These are phyloP conservation scores for Wickerhamiella domercqiae DNA, from an alignment of 805 yeast genomes.

Conservation along the genomic window DNA sequence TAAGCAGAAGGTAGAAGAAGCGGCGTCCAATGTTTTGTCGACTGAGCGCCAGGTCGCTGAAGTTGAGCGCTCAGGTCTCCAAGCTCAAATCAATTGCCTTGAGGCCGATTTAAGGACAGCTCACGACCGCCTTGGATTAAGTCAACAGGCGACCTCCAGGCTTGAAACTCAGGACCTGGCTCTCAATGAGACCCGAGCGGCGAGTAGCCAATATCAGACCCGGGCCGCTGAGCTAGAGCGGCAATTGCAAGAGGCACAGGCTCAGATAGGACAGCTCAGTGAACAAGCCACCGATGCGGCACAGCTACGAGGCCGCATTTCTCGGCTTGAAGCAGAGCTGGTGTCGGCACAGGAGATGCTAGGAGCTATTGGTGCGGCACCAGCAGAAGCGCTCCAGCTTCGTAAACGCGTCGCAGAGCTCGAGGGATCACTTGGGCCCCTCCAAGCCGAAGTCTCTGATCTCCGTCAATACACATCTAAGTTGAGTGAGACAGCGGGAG, in stretches of 20 bases:
- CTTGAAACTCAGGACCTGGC: background rate
- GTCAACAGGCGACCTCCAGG: background rate
- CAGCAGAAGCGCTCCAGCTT: too few relatives aligned
- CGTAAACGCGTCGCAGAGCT: too few relatives aligned
- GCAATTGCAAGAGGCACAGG: background rate
- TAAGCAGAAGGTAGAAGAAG: background rate
- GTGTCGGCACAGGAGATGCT: too few relatives aligned
- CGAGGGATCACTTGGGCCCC: too few relatives aligned
- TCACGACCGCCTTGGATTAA: background rate
- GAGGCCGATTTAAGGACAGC: background rate
- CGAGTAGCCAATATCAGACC: background rate
- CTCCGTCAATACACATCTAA: too few relatives aligned
- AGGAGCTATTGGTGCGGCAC: too few relatives aligned
- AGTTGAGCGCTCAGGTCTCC: background rate
- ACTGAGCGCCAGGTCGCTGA: background rate
- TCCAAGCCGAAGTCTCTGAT: too few relatives aligned
- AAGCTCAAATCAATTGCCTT: background rate
- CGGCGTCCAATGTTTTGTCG: background rate
- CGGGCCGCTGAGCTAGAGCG: background rate
- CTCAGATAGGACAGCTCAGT: background rate
- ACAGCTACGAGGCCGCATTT: background rate
- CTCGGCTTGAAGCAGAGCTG: background rate
- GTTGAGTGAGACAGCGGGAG: too few relatives aligned
- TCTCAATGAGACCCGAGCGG: background rate
- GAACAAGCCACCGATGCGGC: background rate